Evolutionary conservation across 2,329 filamentous ascomycete species (phyloP), one percentile per base, ranked within the genome.

Genomic region (Nigrospora osmanthi): DNA sequence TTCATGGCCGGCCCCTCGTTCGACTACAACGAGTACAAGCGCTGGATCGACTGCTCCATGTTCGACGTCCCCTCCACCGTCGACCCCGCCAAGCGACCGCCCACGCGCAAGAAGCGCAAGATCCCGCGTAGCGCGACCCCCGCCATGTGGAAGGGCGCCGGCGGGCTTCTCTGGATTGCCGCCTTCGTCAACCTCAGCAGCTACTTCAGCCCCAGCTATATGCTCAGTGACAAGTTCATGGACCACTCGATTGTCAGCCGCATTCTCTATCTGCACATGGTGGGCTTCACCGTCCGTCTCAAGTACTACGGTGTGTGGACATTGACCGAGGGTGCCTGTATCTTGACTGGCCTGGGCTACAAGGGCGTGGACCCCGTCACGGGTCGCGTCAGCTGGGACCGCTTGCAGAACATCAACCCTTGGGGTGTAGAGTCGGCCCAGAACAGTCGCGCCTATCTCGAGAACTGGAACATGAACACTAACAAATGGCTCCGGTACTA

Each of bases 301-400:
- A 98, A 98, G 69, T 98, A 96, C 69, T 98, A 98, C 58, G 93
- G 89, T 33, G 89, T 95, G 5, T 98, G 93, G 93, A 83, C 81
- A 35, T 67, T 98, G 54, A 90, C 91, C 0, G 93, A 98, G 65
- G 93, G 93, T 15, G 83, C 91, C 15, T 98, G 93, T 60, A 96
- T 98, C 50, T 78, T 98, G 15, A 84, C 89, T 10, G 93, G 93
- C 6, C 79, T 98, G 52, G 93, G 93, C 37, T 98, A 93, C 68
- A 95, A 95, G 58, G 91, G 93, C 31, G 75, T 98, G 15, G 89
- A 98, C 59, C 80, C 87, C 3, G 78, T 79, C 44, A 91, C 88
- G 0, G 89, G 88, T 47, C 89, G 87, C 59, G 83, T 94, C 2
- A 86, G 83, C 47, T 98, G 93, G 70, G 83, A 95, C 59, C 82